Conservation (phyloP, 768 basidiomycete genomes). For the Tylopilus vinaceipallidus region DNA sequence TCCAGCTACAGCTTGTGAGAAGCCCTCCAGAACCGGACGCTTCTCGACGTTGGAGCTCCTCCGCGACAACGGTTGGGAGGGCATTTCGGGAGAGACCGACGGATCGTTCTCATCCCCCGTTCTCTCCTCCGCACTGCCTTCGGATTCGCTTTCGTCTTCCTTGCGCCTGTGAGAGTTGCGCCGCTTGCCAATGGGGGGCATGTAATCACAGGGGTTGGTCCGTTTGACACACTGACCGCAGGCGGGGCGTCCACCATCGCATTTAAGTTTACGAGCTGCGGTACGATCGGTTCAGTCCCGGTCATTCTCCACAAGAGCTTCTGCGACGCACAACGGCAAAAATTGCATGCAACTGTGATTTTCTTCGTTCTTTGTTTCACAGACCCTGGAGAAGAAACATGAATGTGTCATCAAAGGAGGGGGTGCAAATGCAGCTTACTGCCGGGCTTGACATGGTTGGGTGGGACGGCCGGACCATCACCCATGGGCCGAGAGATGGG, state of each 20-base stretch:
- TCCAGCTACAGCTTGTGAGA: slow-evolving; percentile 29
- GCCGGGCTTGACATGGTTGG: slow-evolving; percentile 33
- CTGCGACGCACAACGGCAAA: slow-evolving; percentile 74
- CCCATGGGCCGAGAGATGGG: slow-evolving; percentile 39
- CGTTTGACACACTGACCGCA: slow-evolving; percentile 82
- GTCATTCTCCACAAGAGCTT: slow-evolving; percentile 9
- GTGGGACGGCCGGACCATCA: slow-evolving; percentile 33
- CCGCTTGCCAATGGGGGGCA: slow-evolving; percentile 69
- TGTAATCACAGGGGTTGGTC: slow-evolving; percentile 76
- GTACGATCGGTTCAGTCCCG: slow-evolving; percentile 20
- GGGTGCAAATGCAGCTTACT: slow-evolving; percentile 35
- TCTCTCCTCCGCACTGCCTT: slow-evolving; percentile 61
- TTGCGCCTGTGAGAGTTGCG: slow-evolving; percentile 63
- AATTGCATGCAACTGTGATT: slow-evolving; percentile 88
- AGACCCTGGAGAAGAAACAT: slow-evolving; percentile 41
- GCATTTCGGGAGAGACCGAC: slow-evolving; percentile 55
- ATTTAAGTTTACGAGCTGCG: slow-evolving; percentile 83
- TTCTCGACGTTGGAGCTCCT: slow-evolving; percentile 37
- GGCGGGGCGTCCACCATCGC: slow-evolving; percentile 81
- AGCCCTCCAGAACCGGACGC: slow-evolving; percentile 32
- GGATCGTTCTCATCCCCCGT: slow-evolving; percentile 50
- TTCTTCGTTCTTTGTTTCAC: slow-evolving; percentile 75
- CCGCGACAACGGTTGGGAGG: slow-evolving; percentile 35
- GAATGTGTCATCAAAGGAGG: slow-evolving; percentile 11
- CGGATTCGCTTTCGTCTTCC: slow-evolving; percentile 56